A percentile compares a stretch with the other conserved stretches of the same genome.
These are phyloP conservation scores for Prunus davidiana DNA, from an alignment of 306 rosid species.

Conservation along the genomic window DNA sequence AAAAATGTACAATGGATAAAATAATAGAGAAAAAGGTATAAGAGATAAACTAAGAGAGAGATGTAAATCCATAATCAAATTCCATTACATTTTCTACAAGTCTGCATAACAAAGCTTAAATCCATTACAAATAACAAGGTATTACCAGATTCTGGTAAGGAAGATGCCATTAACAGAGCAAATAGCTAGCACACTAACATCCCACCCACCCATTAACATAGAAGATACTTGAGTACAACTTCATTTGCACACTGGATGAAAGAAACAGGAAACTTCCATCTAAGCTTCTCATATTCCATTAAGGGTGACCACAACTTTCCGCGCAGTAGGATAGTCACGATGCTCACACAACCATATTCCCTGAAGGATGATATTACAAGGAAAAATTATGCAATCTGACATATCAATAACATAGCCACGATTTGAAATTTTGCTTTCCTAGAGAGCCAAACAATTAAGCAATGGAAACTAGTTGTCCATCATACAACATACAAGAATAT, in stretches of 20 bases:
- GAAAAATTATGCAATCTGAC: neutral
- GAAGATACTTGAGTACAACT: neutral
- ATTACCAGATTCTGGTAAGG: neutral
- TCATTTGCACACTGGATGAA: neutral
- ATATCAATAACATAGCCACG: neutral
- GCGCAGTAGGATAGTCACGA: slow-evolving; percentile 59
- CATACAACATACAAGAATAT: neutral
- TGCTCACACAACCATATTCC: slow-evolving; percentile 97
- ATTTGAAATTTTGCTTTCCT: neutral
- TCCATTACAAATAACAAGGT: neutral
- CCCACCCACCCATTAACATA: neutral
- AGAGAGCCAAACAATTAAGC: neutral
- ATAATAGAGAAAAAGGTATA: too few species aligned
- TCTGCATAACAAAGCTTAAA: neutral
- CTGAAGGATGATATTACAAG: slow-evolving; percentile 38
- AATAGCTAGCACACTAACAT: neutral
- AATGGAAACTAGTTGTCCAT: neutral
- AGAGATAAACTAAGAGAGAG: too few species aligned
- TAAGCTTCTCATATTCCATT: slow-evolving; percentile 56
- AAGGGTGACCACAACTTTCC: slow-evolving; percentile 68
- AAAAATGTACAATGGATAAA: too few species aligned
- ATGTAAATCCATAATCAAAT: too few species aligned
- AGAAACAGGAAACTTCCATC: neutral
- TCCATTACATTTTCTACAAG: neutral
- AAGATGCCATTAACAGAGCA: neutral